Percentiles rank a stretch among this genome's conserved stretches.
Conservation (phyloP, 352 stramenopile genomes). For the Phytopythium cucurbitacearum region DNA sequence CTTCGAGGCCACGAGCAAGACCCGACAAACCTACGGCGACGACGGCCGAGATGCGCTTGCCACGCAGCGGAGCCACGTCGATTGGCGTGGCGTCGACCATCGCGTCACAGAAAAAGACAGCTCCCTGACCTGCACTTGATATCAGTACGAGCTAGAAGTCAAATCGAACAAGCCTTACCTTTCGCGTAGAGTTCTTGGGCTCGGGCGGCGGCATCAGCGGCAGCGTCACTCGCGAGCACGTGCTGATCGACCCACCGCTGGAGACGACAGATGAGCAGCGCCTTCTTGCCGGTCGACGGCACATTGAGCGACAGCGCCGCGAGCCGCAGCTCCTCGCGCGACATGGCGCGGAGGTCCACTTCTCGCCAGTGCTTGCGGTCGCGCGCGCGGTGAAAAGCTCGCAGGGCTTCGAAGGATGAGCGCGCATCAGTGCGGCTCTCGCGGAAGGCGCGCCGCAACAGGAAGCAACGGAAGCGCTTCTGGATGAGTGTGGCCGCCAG, state of each 20-base stretch:
- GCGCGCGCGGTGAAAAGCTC: constrained; percentile 44
- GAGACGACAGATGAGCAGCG: constrained; percentile 63
- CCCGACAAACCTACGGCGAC: constrained; percentile 36
- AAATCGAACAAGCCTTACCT: constrained; percentile 15
- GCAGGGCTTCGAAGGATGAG: constrained; percentile 47
- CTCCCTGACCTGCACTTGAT: constrained; percentile 34
- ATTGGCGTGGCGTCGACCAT: constrained; percentile 28
- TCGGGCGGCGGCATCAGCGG: constrained; percentile 43
- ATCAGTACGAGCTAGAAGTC: neutral
- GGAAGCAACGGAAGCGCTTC: constrained; percentile 50
- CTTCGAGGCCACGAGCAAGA: neutral
- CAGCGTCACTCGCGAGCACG: constrained; percentile 50
- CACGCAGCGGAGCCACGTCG: constrained; percentile 57
- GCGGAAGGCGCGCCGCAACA: constrained; percentile 57
- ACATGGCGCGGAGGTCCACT: constrained; percentile 56
- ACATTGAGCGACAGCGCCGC: constrained; percentile 62
- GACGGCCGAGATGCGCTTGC: constrained; percentile 54
- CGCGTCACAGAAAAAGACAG: constrained; percentile 66
- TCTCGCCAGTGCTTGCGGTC: constrained; percentile 47
- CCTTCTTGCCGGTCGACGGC: constrained; percentile 73
- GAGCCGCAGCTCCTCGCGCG: constrained; percentile 55
- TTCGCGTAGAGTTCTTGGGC: constrained; percentile 51
- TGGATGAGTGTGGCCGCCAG: constrained; percentile 72
- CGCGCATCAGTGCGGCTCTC: constrained; percentile 29
- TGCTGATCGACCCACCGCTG: constrained; percentile 76